Evolutionary conservation across 805 yeast species (phyloP).

Genomic region (Cyberlindnera mycetangii): DNA sequence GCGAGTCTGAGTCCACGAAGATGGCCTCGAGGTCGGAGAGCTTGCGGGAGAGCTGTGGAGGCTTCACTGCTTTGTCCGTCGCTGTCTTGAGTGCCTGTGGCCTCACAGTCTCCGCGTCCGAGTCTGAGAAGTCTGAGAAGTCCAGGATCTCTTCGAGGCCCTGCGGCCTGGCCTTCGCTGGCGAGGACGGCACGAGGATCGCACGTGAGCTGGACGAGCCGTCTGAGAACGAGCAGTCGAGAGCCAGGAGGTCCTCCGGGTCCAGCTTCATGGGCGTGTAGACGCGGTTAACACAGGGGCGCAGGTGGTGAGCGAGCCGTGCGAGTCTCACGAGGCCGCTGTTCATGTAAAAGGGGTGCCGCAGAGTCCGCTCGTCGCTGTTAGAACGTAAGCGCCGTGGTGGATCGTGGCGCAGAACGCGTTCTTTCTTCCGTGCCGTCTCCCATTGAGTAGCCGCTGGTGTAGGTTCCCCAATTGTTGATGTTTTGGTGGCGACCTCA

Average conservation of each 20-base stretch:
- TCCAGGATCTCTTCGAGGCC: slow-evolving; percentile 20
- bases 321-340: background rate
- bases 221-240: slow-evolving; percentile 19
- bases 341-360: slow-evolving; percentile 2
- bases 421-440: background rate
- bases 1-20: slow-evolving; percentile 7
- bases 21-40: slow-evolving; percentile 13
- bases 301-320: slow-evolving; percentile 13
- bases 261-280: slow-evolving; percentile 12
- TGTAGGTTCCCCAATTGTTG: background rate
- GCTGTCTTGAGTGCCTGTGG: too few relatives aligned
- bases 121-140: slow-evolving; percentile 5
- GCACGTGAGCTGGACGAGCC: background rate
- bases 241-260: slow-evolving; percentile 21
- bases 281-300: slow-evolving; percentile 3
- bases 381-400: background rate
- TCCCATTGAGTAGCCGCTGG: background rate
- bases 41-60: background rate
- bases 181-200: background rate
- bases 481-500: too few relatives aligned
- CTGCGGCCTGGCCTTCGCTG: slow-evolving; percentile 7
- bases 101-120: too few relatives aligned
- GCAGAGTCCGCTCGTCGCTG: background rate
- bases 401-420: background rate
- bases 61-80: background rate